Percentiles rank a stretch among this genome's conserved stretches.
These are phyloP conservation scores for Scedosporium minutisporum DNA, from an alignment of 2,329 filamentous ascomycete species.

Conservation along the genomic window DNA sequence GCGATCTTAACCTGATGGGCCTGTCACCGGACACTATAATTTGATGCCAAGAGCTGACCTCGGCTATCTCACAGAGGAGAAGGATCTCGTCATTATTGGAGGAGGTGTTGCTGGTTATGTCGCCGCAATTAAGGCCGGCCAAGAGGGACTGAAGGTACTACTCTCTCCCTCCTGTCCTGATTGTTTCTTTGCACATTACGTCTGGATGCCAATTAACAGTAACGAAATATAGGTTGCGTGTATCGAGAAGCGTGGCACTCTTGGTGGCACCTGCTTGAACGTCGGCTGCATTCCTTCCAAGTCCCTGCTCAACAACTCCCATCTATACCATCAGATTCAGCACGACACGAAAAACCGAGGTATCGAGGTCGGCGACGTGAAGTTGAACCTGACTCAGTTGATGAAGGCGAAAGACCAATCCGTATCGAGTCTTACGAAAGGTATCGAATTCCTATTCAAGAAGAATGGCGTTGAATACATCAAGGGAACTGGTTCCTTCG, in stretches of 20 bases:
- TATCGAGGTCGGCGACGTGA: slow-evolving; percentile 95
- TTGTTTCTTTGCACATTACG: neutral
- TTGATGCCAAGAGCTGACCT: neutral
- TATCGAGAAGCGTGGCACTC: slow-evolving; percentile 92
- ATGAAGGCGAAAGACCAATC: slow-evolving; percentile 98
- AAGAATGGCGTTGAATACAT: slow-evolving; percentile 99
- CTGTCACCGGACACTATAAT: neutral
- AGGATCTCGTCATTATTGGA: slow-evolving; percentile 95
- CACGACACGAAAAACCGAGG: slow-evolving; percentile 96
- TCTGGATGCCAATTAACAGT: neutral
- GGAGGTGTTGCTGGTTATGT: slow-evolving; percentile 98
- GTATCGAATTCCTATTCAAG: slow-evolving; percentile 96
- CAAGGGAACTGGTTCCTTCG: slow-evolving; percentile 83
- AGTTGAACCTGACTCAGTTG: slow-evolving; percentile 88
- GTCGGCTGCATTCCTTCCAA: slow-evolving; percentile 99
- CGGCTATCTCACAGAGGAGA: slow-evolving; percentile 56
- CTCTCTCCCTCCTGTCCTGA: neutral
- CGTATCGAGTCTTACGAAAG: slow-evolving; percentile 83
- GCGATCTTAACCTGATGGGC: neutral
- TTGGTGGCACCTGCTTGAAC: slow-evolving; percentile 96
- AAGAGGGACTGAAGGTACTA: slow-evolving; percentile 85
- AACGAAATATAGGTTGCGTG: slow-evolving; percentile 62
- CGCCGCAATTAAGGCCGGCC: slow-evolving; percentile 96
- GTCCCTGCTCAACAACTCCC: slow-evolving; percentile 98
- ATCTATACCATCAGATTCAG: slow-evolving; percentile 92